A percentile compares a stretch with the other conserved stretches of the same genome.
These are phyloP conservation scores for Chloropicon primus DNA, from an alignment of 139 green algal genomes.

Conservation along the genomic window DNA sequence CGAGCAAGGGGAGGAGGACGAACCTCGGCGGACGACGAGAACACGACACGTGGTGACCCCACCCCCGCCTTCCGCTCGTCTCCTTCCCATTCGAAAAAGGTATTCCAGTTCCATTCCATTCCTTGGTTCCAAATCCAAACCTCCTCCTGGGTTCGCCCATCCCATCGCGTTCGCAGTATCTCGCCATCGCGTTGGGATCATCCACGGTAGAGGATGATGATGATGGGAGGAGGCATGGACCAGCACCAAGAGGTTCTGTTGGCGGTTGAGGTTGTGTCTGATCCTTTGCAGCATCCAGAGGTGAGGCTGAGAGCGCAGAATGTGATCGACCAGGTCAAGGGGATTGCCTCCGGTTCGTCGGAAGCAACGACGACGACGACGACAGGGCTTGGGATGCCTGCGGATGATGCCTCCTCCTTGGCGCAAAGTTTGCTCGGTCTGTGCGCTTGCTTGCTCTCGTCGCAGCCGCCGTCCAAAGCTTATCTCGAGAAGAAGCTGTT, in stretches of 20 bases:
- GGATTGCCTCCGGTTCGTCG: not conserved
- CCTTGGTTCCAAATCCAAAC: no score
- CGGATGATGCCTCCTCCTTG: not conserved
- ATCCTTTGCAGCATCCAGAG: not conserved
- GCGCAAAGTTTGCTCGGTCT: not conserved
- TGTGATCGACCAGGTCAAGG: not conserved
- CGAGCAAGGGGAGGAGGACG: no score
- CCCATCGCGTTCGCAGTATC: not conserved
- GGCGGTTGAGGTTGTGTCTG: not conserved
- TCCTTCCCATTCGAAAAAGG: no score
- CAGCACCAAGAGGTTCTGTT: not conserved
- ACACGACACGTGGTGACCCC: no score
- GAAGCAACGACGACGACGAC: not conserved
- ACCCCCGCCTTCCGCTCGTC: no score
- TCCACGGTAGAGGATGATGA: not conserved
- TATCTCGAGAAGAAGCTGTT: not conserved
- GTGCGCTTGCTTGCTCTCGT: not conserved
- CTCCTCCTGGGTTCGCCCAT: no score
- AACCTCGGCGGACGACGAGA: no score
- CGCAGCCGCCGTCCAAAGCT: not conserved
- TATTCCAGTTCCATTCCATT: no score
- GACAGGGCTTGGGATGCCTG: not conserved
- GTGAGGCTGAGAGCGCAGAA: not conserved
- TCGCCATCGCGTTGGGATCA: not conserved
- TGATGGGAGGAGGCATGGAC: no score